phyloP scores from a whole-genome alignment of 768 basidiomycete species.

The Phlegmacium glaucopus region DNA sequence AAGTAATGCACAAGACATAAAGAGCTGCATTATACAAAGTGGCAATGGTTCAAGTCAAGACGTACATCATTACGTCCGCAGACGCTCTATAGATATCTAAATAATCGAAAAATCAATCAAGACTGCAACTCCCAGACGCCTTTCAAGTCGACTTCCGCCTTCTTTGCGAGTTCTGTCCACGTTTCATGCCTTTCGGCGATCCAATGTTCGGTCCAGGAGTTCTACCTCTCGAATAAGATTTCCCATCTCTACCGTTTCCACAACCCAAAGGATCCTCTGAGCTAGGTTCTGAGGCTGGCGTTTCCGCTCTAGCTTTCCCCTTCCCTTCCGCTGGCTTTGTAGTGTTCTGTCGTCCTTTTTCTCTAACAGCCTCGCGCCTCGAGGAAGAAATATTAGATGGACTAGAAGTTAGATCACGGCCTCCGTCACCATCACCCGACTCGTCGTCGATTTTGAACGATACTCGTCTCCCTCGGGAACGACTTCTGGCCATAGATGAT shows the following conservation, averaged over 20 bases:
- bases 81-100: too few relatives aligned
- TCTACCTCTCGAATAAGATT: constrained; percentile 21
- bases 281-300: background rate
- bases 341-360: background rate
- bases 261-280: background rate
- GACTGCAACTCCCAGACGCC: too few relatives aligned
- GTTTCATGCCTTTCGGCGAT: background rate
- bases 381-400: constrained; percentile 2
- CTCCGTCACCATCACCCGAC: constrained; percentile 10
- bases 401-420: constrained; percentile 8
- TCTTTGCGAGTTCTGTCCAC: background rate
- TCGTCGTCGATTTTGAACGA: constrained; percentile 47
- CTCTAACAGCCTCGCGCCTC: background rate
- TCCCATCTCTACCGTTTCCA: constrained; percentile 1
- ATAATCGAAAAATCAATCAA: too few relatives aligned
- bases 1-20: too few relatives aligned
- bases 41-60: too few relatives aligned
- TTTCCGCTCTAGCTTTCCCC: constrained; percentile 11
- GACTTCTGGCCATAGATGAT: constrained; percentile 45
- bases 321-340: constrained; percentile 7
- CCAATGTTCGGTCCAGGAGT: constrained; percentile 25
- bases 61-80: too few relatives aligned
- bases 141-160: too few relatives aligned
- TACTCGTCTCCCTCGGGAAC: constrained; percentile 51
- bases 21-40: too few relatives aligned